Evolutionary conservation across 345 rosid genomes (phyloP).

Genomic region (Pistacia integerrima): DNA sequence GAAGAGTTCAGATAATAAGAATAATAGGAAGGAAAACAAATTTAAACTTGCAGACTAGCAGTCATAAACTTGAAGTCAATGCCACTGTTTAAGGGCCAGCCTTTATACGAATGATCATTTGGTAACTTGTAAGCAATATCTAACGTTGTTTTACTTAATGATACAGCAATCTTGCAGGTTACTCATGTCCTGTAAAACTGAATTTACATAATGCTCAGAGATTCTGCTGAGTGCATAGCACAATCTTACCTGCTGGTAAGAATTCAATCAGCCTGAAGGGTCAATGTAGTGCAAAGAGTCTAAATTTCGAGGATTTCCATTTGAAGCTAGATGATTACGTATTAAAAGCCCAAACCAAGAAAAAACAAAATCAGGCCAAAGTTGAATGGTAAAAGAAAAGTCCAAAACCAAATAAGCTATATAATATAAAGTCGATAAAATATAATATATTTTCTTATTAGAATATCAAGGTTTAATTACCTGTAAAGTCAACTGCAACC

Average conservation of each 20-base stretch:
- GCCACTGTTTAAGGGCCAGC: no score
- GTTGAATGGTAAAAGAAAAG: background rate
- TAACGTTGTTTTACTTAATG: background rate
- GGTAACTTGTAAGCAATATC: background rate
- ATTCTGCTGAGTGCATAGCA: background rate
- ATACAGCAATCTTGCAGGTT: background rate
- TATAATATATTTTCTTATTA: background rate
- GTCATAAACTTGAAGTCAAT: no score
- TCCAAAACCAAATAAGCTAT: slow-evolving; percentile 1
- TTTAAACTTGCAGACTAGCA: no score
- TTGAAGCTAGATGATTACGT: slow-evolving; percentile 60
- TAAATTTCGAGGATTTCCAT: slow-evolving; percentile 69
- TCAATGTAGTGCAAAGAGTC: slow-evolving; percentile 84
- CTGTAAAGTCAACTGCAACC: slow-evolving; percentile 96
- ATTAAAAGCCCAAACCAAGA: background rate
- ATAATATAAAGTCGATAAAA: background rate
- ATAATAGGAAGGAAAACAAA: background rate
- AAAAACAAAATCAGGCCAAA: background rate
- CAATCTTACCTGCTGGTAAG: slow-evolving; percentile 68
- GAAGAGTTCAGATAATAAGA: background rate
- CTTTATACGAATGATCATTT: no score
- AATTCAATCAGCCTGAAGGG: slow-evolving; percentile 73
- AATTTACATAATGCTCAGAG: background rate
- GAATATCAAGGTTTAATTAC: slow-evolving; percentile 31
- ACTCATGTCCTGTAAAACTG: background rate